Evolutionary conservation across 2,329 filamentous ascomycete species (phyloP), one percentile per base, ranked within the genome.

Genomic region (Hymenotorrendiella dingleyae): DNA sequence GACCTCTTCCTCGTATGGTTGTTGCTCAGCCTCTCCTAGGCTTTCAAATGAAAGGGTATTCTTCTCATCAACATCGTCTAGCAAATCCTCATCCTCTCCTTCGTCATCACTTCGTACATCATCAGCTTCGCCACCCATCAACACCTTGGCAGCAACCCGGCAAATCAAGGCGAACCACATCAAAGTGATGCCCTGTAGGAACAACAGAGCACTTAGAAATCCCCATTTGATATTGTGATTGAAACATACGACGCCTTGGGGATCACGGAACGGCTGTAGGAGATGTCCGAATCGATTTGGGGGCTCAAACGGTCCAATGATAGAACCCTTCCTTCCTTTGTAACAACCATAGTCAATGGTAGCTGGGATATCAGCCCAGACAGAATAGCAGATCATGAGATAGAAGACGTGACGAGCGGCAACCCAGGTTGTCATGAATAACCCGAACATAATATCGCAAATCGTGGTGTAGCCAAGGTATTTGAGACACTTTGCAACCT

Each of bases 401-500:
- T 90, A 97, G 50, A 88, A 69, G 42, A 91, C 67, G 63, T 98
- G 93, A 39, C 93, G 86, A 21, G 84, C 78, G 39, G 85, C 60
- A 50, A 96, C 74, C 93, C 93, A 98, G 40, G 80, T 78, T 12
- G 87, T 57, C 67, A 97, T 84, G 66, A 97, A 96, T 20, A 91
- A 62, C 27, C 80, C 90, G 59, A 97, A 97, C 37, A 81, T 78
- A 48, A 82, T 67, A 61, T 97, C 93, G 70, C 90, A 96, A 41
- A 82, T 66, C 4, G 69, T 82, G 49, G 80, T 78, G 64, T 77
- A 88, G 48, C 84, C 84, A 39, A 89, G 70, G 62, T 97, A 98
- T 64, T 95, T 96, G 54, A 97, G 78, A 57, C 90, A 86, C 66
- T 98, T 98, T 54, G 93, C 93, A 22, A 81, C 70, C 88, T 94